A percentile compares a stretch with the other conserved stretches of the same genome.
These are phyloP conservation scores for Mycena chlorophos DNA, from an alignment of 768 basidiomycete species.

Conservation along the genomic window DNA sequence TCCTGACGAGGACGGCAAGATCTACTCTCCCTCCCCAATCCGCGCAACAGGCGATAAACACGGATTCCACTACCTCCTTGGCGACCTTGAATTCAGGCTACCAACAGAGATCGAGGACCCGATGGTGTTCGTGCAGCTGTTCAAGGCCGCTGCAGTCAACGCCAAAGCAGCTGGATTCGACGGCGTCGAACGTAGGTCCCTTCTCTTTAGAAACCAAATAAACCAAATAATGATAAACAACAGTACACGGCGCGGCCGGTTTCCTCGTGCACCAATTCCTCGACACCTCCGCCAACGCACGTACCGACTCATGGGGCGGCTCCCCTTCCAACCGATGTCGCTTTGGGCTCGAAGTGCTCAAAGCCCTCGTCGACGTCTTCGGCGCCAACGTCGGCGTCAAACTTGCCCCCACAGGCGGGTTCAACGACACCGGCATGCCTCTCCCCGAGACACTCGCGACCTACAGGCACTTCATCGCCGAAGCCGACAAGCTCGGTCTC, in stretches of 20 bases:
- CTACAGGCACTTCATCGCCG: conserved; percentile 27
- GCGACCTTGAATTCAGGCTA: conserved; percentile 41
- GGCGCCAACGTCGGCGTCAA: conserved; percentile 35
- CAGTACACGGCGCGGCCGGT: conserved; percentile 32
- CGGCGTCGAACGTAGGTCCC: conserved; percentile 29
- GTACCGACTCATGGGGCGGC: conserved; percentile 48
- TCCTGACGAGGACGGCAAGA: conserved; percentile 37
- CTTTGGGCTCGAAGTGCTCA: conserved; percentile 39
- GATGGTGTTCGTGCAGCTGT: conserved; percentile 36
- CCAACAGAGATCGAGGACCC: conserved; percentile 48
- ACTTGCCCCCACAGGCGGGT: conserved; percentile 26
- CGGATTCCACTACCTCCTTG: conserved; percentile 38
- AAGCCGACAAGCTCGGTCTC: conserved; percentile 26
- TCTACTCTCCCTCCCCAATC: conserved; percentile 47
- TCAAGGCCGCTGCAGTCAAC: conserved; percentile 45
- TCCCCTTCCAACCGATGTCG: conserved; percentile 41
- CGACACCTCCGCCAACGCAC: conserved; percentile 34
- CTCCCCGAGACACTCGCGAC: conserved; percentile 30
- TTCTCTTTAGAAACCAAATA: not conserved
- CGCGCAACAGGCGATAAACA: conserved; percentile 39
- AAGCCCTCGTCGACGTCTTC: conserved; percentile 34
- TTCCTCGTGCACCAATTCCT: conserved; percentile 42
- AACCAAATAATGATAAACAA: not conserved
- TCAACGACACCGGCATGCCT: conserved; percentile 34
- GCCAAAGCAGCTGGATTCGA: conserved; percentile 59